Conservation (phyloP, 1,284 basidiomycete genomes). For the Xerocomus amazonicus region DNA sequence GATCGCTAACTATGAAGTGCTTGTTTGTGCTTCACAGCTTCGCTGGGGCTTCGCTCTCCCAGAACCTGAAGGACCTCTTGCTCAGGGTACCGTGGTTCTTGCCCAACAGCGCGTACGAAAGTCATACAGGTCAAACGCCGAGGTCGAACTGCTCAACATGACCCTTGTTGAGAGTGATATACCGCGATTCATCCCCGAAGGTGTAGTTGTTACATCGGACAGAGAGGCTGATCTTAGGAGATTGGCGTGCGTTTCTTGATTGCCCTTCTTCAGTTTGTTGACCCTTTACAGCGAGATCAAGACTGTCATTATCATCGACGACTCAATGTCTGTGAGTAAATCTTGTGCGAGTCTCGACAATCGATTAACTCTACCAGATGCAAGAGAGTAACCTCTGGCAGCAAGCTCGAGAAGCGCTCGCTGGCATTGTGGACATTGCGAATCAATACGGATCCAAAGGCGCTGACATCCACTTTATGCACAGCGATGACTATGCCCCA, state of each 20-base stretch:
- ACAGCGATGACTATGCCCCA: slow-evolving; percentile 31
- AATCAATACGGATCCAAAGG: slow-evolving; percentile 39
- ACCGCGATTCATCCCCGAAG: slow-evolving; percentile 25
- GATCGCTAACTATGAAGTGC: slow-evolving; percentile 31
- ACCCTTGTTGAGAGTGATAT: slow-evolving; percentile 30
- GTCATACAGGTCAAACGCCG: slow-evolving; percentile 1
- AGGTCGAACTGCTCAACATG: slow-evolving; percentile 23
- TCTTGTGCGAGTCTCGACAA: background rate
- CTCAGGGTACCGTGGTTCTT: slow-evolving; percentile 32
- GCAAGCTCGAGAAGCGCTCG: slow-evolving; percentile 41
- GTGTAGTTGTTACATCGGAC: background rate
- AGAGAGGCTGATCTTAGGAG: slow-evolving; percentile 22
- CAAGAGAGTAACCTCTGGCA: slow-evolving; percentile 37
- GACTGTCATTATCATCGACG: slow-evolving; percentile 43
- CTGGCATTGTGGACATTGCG: slow-evolving; percentile 41
- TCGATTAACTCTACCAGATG: slow-evolving; percentile 32
- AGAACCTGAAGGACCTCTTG: slow-evolving; percentile 10
- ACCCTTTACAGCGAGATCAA: slow-evolving; percentile 29
- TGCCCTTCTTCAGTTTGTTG: background rate
- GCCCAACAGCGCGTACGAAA: slow-evolving; percentile 24
- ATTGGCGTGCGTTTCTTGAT: slow-evolving; percentile 25
- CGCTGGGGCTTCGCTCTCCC: slow-evolving; percentile 29
- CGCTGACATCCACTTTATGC: slow-evolving; percentile 46
- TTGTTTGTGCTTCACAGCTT: slow-evolving; percentile 34
- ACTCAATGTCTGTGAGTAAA: slow-evolving; percentile 40